Evolutionary conservation across 257 asterid species (phyloP).

Genomic region (Thymus mandschuricus): DNA sequence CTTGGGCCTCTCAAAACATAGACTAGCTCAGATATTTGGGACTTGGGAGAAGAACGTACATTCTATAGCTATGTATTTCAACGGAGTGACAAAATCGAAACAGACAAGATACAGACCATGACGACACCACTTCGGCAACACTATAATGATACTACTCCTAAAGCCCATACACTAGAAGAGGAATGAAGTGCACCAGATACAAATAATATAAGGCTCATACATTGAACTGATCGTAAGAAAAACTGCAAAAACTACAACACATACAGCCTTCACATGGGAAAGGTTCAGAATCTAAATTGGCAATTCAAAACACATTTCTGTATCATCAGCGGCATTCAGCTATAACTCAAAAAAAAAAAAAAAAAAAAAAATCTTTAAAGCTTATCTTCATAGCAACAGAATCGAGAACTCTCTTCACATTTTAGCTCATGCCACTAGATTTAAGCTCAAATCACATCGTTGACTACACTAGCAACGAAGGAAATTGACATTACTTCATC

Average conservation of each 20-base stretch:
- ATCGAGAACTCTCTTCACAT: background rate
- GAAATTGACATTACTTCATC: background rate
- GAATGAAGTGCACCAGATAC: background rate
- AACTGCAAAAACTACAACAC: background rate
- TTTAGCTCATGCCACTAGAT: background rate
- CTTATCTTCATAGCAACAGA: background rate
- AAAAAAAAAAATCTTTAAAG: too few species aligned
- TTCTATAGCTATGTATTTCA: background rate
- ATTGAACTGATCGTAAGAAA: background rate
- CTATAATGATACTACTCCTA: background rate
- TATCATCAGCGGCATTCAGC: background rate
- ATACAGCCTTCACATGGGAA: background rate
- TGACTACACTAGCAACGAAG: background rate
- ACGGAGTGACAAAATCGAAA: background rate
- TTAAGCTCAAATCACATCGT: constrained; percentile 8
- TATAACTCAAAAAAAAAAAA: background rate
- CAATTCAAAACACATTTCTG: background rate
- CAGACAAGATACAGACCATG: background rate
- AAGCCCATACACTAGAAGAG: background rate
- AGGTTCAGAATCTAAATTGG: background rate
- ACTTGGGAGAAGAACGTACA: background rate
- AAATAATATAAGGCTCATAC: background rate
- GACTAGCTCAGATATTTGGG: too few species aligned
- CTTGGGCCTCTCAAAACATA: background rate
- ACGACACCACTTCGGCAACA: background rate